Percentiles rank a stretch among this genome's conserved stretches.
Evolutionary conservation across 106 monocot genomes (phyloP).

Genomic region (Dendrobium chrysotoxum): DNA sequence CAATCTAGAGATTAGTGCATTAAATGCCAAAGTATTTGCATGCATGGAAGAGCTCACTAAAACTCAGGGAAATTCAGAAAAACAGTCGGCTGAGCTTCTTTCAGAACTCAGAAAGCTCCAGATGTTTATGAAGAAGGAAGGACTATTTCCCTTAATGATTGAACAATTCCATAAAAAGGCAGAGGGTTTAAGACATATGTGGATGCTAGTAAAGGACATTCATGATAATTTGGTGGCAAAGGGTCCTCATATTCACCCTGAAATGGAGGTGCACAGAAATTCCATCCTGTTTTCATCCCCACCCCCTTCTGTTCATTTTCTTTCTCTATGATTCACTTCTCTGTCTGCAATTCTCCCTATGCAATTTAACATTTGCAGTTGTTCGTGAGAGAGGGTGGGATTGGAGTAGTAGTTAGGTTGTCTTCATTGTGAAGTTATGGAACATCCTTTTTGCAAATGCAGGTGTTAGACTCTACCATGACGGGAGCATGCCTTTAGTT

Average conservation of each 20-base stretch:
- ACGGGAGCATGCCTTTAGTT: too few relatives aligned
- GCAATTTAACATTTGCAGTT: background rate
- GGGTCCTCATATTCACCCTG: constrained; percentile 21
- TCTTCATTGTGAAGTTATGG: background rate
- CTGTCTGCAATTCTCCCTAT: background rate
- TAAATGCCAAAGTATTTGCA: constrained; percentile 56
- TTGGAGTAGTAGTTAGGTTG: background rate
- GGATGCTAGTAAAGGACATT: constrained; percentile 53
- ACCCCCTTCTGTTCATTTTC: background rate
- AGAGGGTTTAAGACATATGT: constrained; percentile 41
- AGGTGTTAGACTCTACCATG: too few relatives aligned
- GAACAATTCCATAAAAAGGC: constrained; percentile 50
- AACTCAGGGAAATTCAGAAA: constrained; percentile 35
- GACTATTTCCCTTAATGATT: constrained; percentile 32
- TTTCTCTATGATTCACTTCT: constrained; percentile 1
- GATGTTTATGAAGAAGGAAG: constrained; percentile 46
- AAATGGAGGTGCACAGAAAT: constrained; percentile 43
- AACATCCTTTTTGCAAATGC: background rate
- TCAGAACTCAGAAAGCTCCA: constrained; percentile 42
- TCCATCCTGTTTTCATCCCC: background rate
- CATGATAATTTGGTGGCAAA: constrained; percentile 39
- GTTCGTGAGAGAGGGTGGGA: background rate
- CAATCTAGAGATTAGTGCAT: constrained; percentile 35
- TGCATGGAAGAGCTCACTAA: constrained; percentile 60
- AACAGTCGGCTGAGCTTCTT: constrained; percentile 35